Conservation (phyloP, 352 stramenopile genomes). For the Detonula confervacea region DNA sequence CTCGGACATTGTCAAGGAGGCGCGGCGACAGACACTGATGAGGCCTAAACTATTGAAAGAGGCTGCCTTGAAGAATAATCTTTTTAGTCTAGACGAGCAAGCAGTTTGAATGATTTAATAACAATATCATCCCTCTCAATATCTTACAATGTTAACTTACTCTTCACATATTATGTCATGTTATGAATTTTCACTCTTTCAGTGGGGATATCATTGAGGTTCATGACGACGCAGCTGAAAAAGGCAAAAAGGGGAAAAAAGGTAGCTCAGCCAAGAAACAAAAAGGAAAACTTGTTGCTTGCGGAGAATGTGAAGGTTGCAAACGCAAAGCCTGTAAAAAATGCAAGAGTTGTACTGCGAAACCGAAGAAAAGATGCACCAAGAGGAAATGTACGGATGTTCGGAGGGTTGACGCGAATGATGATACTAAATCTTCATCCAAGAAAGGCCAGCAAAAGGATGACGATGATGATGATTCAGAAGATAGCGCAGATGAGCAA, state of each 20-base stretch:
- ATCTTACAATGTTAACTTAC: neutral
- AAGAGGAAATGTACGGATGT: conserved; percentile 45
- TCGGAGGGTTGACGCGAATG: neutral
- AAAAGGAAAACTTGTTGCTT: conserved; percentile 52
- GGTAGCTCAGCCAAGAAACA: conserved; percentile 46
- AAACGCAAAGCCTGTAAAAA: conserved; percentile 58
- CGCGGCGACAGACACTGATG: conserved; percentile 73
- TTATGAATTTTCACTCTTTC: neutral
- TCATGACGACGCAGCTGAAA: conserved; percentile 48
- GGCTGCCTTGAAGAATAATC: conserved; percentile 75
- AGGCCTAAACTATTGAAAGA: conserved; percentile 74
- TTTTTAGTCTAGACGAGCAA: conserved; percentile 83
- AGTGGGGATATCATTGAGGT: conserved; percentile 77
- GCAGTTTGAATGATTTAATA: neutral
- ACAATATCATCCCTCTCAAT: conserved; percentile 3
- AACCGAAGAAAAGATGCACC: conserved; percentile 48
- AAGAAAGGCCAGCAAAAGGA: conserved; percentile 3
- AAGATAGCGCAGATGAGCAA: conserved; percentile 32
- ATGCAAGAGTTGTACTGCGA: conserved; percentile 29
- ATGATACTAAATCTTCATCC: neutral
- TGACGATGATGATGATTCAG: neutral
- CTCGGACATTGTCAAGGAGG: conserved; percentile 84
- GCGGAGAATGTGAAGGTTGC: conserved; percentile 62
- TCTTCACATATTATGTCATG: neutral
- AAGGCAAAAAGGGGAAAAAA: conserved; percentile 43